Percentiles rank a stretch among this genome's conserved stretches.
These are phyloP conservation scores for Colletotrichum eremochloae DNA, from an alignment of 2,329 filamentous ascomycete species.

Conservation along the genomic window DNA sequence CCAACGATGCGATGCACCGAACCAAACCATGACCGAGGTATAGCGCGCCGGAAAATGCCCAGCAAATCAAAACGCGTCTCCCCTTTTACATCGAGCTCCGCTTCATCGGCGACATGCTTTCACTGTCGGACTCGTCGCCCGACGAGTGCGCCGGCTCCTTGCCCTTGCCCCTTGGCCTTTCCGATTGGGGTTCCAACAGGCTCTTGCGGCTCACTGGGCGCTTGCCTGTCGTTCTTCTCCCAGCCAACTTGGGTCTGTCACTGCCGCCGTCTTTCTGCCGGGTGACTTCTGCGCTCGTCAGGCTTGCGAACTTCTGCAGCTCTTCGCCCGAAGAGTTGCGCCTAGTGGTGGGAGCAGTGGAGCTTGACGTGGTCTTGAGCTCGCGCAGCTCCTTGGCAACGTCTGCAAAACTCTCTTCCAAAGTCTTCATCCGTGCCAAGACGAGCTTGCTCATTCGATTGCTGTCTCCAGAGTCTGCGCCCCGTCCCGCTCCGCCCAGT, in stretches of 20 bases:
- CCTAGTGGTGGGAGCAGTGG: slow-evolving; percentile 61
- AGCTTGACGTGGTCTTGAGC: slow-evolving; percentile 61
- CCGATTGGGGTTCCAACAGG: slow-evolving; percentile 56
- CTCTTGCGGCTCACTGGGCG: slow-evolving; percentile 58
- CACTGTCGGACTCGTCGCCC: slow-evolving; percentile 47
- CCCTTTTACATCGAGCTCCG: slow-evolving; percentile 58
- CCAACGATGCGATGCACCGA: slow-evolving; percentile 29
- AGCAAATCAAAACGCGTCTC: slow-evolving; percentile 36
- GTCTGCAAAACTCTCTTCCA: slow-evolving; percentile 91
- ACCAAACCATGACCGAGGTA: slow-evolving; percentile 37
- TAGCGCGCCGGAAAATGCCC: slow-evolving; percentile 41
- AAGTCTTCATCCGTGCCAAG: slow-evolving; percentile 89
- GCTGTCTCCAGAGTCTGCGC: slow-evolving; percentile 58
- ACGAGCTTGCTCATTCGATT: slow-evolving; percentile 85
- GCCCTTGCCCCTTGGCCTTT: slow-evolving; percentile 60
- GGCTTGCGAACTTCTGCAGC: slow-evolving; percentile 44
- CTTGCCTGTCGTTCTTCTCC: slow-evolving; percentile 47
- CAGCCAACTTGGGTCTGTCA: slow-evolving; percentile 48
- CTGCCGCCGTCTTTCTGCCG: slow-evolving; percentile 44
- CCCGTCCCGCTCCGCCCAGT: slow-evolving; percentile 59
- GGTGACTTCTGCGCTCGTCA: slow-evolving; percentile 52
- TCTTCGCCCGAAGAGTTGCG: slow-evolving; percentile 66
- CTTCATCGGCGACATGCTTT: slow-evolving; percentile 46
- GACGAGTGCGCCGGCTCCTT: slow-evolving; percentile 59
- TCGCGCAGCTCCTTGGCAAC: slow-evolving; percentile 85